These are phyloP conservation scores for Vaccinium macrocarpon DNA, from an alignment of 148 eudicot species.

Conservation along the genomic window DNA sequence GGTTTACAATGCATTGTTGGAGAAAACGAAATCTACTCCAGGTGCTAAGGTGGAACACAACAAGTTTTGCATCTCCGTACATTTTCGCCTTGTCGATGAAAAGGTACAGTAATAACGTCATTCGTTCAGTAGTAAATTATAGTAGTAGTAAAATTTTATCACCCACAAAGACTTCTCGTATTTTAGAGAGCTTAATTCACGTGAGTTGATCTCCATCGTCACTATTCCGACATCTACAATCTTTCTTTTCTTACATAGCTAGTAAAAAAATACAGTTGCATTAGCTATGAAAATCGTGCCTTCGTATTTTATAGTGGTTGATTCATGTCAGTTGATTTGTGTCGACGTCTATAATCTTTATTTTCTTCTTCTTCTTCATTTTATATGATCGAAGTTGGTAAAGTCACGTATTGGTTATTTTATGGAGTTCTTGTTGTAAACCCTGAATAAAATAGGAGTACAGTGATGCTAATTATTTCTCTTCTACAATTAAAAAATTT, in stretches of 20 bases:
- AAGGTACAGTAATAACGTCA: slow-evolving; percentile 36
- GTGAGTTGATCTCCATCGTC: background rate
- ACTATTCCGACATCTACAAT: no score
- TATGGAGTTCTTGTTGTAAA: background rate
- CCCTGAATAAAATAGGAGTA: background rate
- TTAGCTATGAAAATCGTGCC: no score
- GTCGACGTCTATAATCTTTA: background rate
- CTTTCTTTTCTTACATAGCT: no score
- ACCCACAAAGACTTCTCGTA: no score
- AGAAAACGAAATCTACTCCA: slow-evolving; percentile 56
- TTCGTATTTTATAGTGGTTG: background rate
- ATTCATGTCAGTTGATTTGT: background rate
- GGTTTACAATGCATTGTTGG: slow-evolving; percentile 58
- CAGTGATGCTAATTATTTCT: background rate
- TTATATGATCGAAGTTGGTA: background rate
- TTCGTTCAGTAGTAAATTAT: no score
- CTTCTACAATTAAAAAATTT: background rate
- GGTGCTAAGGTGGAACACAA: slow-evolving; percentile 87
- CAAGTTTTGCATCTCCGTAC: slow-evolving; percentile 85
- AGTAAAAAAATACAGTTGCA: no score
- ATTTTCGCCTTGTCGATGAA: slow-evolving; percentile 91
- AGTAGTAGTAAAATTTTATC: no score
- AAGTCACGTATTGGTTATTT: background rate
- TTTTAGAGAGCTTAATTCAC: background rate
- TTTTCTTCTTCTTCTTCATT: background rate